Base-by-base conservation (phyloP, 2,329 filamentous ascomycete genomes). In the Colletotrichum sp. region DNA sequence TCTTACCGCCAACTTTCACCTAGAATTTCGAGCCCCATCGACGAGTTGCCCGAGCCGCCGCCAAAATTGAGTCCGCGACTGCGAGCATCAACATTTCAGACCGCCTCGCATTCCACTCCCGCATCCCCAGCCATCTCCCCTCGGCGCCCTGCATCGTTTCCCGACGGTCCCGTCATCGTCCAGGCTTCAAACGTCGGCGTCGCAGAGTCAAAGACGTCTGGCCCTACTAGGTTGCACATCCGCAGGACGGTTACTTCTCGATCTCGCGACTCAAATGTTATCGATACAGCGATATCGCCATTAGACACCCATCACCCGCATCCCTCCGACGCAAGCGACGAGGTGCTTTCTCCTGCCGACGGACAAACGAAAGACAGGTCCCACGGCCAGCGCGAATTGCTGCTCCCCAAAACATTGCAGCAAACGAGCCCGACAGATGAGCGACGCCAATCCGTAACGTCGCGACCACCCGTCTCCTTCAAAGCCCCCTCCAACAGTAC, bases 381-480 rank as follows among this genome's bases (percentile, higher is more conserved):
- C 71, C 84, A 84, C 44, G 87, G 86, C 71, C 89, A 88, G 80
- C 87, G 87, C 69, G 88, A 90, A 79, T 82, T 89, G 72, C 80
- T 89, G 67, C 81, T 88, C 69, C 86, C 87, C 78, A 90, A 88
- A 79, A 81, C 86, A 22, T 79, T 88, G 59, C 69, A 73, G 34
- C 81, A 83, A 57, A 80, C 82, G 44, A 86, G 83, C 61, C 81
- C 84, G 72, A 81, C 88, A 72, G 87, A 91, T 88, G 90, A 90
- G 75, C 88, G 84, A 81, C 87, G 86, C 77, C 79, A 80, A 70
- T 82, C 82, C 80, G 80, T 82, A 81, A 83, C 78, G 76, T 85
- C 82, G 81, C 86, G 83, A 84, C 89, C 81, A 30, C 89, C 89
- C 27, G 83, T 89, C 74, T 91, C 90, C 27, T 90, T 88, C 82